Percentiles rank a stretch among this genome's conserved stretches.
phyloP scores from a whole-genome alignment of 2,329 filamentous ascomycete genomes.

The Bertia moriformis region DNA sequence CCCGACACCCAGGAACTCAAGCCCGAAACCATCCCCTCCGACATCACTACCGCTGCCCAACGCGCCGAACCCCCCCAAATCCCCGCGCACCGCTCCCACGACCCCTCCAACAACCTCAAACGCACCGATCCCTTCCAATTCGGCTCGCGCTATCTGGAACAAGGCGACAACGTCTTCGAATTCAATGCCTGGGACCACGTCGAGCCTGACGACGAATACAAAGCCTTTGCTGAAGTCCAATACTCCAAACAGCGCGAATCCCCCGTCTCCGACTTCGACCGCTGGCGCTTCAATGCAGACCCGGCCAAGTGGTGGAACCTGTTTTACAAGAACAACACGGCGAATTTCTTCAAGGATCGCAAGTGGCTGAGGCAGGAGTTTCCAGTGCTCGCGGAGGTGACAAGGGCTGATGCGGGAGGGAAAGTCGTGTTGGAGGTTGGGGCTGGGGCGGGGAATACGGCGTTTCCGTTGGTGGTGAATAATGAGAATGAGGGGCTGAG shows the following conservation, averaged over 20 bases:
- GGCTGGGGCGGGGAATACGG: slow-evolving; percentile 89
- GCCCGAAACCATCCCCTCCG: no score
- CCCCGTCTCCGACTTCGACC: slow-evolving; percentile 87
- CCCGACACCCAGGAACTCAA: no score
- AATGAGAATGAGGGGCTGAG: slow-evolving; percentile 73
- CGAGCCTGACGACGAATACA: slow-evolving; percentile 77
- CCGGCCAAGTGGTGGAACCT: slow-evolving; percentile 96
- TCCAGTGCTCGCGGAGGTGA: slow-evolving; percentile 68
- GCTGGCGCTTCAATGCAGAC: slow-evolving; percentile 72
- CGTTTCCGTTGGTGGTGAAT: slow-evolving; percentile 73
- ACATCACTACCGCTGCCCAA: no score
- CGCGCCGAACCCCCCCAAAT: background rate
- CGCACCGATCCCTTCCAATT: slow-evolving; percentile 89
- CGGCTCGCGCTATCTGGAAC: slow-evolving; percentile 70
- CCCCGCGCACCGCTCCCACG: slow-evolving; percentile 1
- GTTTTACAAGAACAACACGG: slow-evolving; percentile 95
- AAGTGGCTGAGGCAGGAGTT: slow-evolving; percentile 98
- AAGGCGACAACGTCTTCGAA: slow-evolving; percentile 81
- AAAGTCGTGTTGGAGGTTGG: slow-evolving; percentile 75
- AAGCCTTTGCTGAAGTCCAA: slow-evolving; percentile 71
- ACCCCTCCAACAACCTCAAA: slow-evolving; percentile 52
- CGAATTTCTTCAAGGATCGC: slow-evolving; percentile 96
- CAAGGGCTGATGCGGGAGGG: slow-evolving; percentile 52
- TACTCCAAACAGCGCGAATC: slow-evolving; percentile 70
- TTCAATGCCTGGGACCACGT: slow-evolving; percentile 99